phyloP scores from a whole-genome alignment of 2,329 filamentous ascomycete species.

The Aspergillus thermomutatus region DNA sequence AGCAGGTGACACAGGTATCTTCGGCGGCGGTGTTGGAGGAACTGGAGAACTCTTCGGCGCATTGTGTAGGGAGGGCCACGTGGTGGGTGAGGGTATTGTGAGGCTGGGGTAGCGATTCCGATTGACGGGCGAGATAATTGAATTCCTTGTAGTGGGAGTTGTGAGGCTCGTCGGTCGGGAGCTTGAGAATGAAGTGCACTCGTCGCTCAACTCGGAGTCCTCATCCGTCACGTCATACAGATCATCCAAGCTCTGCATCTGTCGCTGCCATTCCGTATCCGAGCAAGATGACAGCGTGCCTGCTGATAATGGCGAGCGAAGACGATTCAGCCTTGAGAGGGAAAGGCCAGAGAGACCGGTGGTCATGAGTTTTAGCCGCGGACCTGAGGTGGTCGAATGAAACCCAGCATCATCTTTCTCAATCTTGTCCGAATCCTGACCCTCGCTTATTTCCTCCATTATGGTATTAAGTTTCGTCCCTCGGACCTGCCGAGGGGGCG shows the following conservation, averaged over 20 bases:
- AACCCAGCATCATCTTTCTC: slow-evolving; percentile 3
- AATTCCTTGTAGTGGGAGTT: slow-evolving; percentile 38
- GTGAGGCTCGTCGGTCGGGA: slow-evolving; percentile 49
- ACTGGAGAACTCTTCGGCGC: slow-evolving; percentile 47
- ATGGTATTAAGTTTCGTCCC: slow-evolving; percentile 61
- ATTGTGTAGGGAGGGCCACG: slow-evolving; percentile 56
- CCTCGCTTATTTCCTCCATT: slow-evolving; percentile 53
- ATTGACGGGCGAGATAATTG: slow-evolving; percentile 36
- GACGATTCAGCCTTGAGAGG: slow-evolving; percentile 18
- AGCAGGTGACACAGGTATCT: slow-evolving; percentile 71
- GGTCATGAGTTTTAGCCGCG: slow-evolving; percentile 36
- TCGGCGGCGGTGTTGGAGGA: slow-evolving; percentile 48
- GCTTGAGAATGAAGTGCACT: slow-evolving; percentile 48
- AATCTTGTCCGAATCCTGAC: slow-evolving; percentile 18
- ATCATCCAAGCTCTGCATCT: slow-evolving; percentile 76
- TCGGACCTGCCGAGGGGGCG: slow-evolving; percentile 56
- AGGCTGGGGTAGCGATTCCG: slow-evolving; percentile 56
- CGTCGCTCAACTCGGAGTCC: slow-evolving; percentile 56
- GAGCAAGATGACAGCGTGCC: slow-evolving; percentile 37
- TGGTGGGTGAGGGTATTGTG: slow-evolving; percentile 56
- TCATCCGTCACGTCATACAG: slow-evolving; percentile 84
- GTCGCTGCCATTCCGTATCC: slow-evolving; percentile 60
- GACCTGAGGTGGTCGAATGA: slow-evolving; percentile 11
- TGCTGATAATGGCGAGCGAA: slow-evolving; percentile 33
- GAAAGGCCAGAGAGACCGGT: slow-evolving; percentile 23